These are phyloP conservation scores for Dillenia suffruticosa DNA, from an alignment of 164 flowering plant species.

Conservation along the genomic window DNA sequence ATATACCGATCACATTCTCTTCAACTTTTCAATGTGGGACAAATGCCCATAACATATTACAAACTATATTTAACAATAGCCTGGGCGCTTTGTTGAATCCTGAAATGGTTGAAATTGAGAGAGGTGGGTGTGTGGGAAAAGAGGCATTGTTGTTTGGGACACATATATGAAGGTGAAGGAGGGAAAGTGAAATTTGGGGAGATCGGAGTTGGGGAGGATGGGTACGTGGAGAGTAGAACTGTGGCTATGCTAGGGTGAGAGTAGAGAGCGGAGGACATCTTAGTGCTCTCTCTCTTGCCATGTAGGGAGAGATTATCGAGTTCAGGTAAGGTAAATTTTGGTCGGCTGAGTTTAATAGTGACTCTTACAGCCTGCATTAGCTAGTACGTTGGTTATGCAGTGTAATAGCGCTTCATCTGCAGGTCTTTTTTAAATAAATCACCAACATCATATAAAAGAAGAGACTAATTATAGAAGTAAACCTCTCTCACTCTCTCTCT, in stretches of 20 bases:
- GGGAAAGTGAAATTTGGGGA: conserved; percentile 71
- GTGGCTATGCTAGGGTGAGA: conserved; percentile 64
- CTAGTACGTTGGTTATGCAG: no score
- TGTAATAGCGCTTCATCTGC: no score
- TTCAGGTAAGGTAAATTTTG: conserved; percentile 14
- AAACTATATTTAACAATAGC: background rate
- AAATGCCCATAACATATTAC: no score
- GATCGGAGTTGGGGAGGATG: conserved; percentile 52
- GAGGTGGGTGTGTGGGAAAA: conserved; percentile 62
- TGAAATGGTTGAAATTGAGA: conserved; percentile 74
- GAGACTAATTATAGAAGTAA: background rate
- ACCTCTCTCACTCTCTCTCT: no score
- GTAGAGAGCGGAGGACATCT: conserved; percentile 53
- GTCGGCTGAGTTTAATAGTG: no score
- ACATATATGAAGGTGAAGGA: conserved; percentile 73
- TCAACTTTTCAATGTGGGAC: no score
- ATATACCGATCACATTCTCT: no score
- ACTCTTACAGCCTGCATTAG: no score
- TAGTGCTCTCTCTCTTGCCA: conserved; percentile 52
- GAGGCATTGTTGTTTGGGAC: conserved; percentile 75
- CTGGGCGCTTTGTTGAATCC: conserved; percentile 68
- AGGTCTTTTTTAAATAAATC: background rate
- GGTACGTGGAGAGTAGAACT: conserved; percentile 71
- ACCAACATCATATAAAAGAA: background rate
- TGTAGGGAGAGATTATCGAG: conserved; percentile 60